A percentile compares a stretch with the other conserved stretches of the same genome.
Conservation (phyloP, 1,284 basidiomycete genomes). For the Cutaneotrichosporon arboriforme region DNA sequence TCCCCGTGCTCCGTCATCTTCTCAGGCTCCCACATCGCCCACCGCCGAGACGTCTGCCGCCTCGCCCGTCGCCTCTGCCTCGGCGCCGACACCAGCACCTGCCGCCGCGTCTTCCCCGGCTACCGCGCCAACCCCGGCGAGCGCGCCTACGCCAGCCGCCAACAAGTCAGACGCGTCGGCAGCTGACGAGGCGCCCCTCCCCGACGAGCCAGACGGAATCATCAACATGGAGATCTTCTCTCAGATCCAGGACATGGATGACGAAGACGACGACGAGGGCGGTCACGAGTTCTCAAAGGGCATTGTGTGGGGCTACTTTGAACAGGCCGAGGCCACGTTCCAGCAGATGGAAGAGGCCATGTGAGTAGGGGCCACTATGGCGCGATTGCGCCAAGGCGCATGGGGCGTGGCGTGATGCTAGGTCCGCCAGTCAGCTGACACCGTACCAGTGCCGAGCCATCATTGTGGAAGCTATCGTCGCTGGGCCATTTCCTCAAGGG, state of each 20-base stretch:
- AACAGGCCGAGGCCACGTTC: constrained; percentile 70
- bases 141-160: too few species aligned
- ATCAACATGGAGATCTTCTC: constrained; percentile 75
- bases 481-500: constrained; percentile 93
- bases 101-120: background rate
- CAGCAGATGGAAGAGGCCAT: constrained; percentile 68
- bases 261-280: constrained; percentile 53
- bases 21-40: background rate
- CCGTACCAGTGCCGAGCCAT: constrained; percentile 17
- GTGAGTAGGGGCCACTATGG: constrained; percentile 59
- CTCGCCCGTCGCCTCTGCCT: background rate
- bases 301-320: constrained; percentile 76
- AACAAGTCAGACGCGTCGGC: background rate
- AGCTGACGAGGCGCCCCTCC: constrained; percentile 8
- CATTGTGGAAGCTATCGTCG: constrained; percentile 56
- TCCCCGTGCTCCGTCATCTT: background rate
- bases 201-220: constrained; percentile 33
- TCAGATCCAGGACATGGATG: constrained; percentile 87
- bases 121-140: background rate
- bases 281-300: constrained; percentile 65
- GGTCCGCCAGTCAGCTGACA: background rate
- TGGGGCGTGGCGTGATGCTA: background rate
- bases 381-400: too few species aligned
- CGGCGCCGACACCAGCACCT: background rate
- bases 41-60: background rate